A percentile compares a stretch with the other conserved stretches of the same genome.
Conservation (phyloP, 1,284 basidiomycete species). For the Cryptococcus amylolentus region DNA sequence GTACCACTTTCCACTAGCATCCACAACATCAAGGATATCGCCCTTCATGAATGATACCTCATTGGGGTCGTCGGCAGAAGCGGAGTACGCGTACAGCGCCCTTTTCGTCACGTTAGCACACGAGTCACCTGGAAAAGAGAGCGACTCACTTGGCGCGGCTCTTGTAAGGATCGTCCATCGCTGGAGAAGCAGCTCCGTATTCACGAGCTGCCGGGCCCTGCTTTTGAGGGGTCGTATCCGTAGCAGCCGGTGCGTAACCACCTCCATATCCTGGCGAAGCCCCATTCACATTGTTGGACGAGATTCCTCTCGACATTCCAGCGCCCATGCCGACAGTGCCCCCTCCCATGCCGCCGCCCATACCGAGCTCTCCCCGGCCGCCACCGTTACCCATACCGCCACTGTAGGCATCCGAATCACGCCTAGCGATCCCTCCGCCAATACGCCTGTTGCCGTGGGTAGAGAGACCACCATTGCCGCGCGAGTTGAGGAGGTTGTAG, state of each 20-base stretch:
- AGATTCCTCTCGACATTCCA: conserved; percentile 27
- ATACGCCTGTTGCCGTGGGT: conserved; percentile 5
- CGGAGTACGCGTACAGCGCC: conserved; percentile 63
- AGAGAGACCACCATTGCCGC: conserved; percentile 82
- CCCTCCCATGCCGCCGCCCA: conserved; percentile 14
- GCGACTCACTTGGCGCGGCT: conserved; percentile 26
- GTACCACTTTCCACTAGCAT: conserved; percentile 94
- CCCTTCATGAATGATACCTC: conserved; percentile 94
- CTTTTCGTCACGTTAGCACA: conserved; percentile 14
- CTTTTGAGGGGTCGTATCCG: conserved; percentile 33
- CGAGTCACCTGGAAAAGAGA: neutral
- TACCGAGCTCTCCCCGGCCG: conserved; percentile 22
- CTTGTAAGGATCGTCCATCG: conserved; percentile 15
- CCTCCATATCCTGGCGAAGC: conserved; percentile 18
- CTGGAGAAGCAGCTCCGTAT: neutral
- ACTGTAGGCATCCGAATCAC: neutral
- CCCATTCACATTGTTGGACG: conserved; percentile 23
- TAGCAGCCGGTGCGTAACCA: conserved; percentile 31
- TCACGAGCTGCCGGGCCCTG: neutral
- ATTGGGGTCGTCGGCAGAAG: conserved; percentile 89
- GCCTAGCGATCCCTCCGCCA: conserved; percentile 6
- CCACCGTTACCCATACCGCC: conserved; percentile 3
- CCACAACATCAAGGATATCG: conserved; percentile 88
- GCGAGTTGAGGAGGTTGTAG: conserved; percentile 75
- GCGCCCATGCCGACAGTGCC: conserved; percentile 16